Conservation (phyloP, 305 asterid genomes). For the Fraxinus ornus region DNA sequence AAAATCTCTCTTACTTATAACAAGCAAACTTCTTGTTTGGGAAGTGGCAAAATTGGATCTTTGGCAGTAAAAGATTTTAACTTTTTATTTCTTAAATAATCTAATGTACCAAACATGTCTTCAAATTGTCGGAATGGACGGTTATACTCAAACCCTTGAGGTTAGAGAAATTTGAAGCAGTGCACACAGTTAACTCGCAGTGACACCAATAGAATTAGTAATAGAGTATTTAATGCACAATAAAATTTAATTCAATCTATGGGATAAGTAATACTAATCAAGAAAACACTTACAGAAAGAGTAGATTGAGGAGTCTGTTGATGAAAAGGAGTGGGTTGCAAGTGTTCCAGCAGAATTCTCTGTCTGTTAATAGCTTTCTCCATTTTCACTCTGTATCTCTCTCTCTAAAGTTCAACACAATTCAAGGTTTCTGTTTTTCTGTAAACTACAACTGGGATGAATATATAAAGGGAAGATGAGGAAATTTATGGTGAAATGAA, state of each 20-base stretch:
- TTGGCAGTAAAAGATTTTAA: neutral
- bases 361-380: conserved; percentile 77
- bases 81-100: neutral
- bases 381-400: conserved; percentile 36
- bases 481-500: neutral
- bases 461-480: neutral
- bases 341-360: conserved; percentile 62
- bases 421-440: neutral
- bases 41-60: neutral
- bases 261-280: neutral
- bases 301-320: conserved; percentile 38
- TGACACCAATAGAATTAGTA: neutral
- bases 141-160: neutral
- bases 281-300: conserved; percentile 47
- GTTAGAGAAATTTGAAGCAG: neutral
- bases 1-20: neutral
- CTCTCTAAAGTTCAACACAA: neutral
- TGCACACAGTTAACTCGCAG: neutral
- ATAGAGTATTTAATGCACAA: neutral
- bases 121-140: neutral
- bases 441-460: neutral
- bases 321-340: conserved; percentile 47
- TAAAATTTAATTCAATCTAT: neutral
- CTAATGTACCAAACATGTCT: neutral
- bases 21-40: neutral